Evolutionary conservation across 257 asterid species (phyloP).

Genomic region (Mitragyna speciosa): DNA sequence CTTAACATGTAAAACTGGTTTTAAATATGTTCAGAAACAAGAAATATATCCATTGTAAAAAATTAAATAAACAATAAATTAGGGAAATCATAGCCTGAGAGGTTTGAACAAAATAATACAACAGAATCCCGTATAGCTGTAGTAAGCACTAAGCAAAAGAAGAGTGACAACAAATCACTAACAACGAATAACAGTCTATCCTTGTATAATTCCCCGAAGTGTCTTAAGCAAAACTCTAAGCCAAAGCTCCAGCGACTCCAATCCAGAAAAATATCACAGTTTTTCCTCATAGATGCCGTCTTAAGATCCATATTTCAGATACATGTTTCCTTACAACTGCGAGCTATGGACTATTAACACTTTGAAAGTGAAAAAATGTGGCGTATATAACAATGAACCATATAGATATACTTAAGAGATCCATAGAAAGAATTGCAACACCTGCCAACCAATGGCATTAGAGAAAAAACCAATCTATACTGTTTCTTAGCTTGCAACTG

Average conservation of each 20-base stretch:
- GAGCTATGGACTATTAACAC: slow-evolving; percentile 21
- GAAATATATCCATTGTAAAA: neutral
- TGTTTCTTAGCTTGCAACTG: slow-evolving; percentile 45
- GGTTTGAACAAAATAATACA: slow-evolving; percentile 7
- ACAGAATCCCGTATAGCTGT: slow-evolving; percentile 6
- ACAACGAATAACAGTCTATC: slow-evolving; percentile 15
- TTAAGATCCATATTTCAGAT: slow-evolving; percentile 7
- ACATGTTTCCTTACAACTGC: slow-evolving; percentile 23
- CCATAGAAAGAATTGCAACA: slow-evolving; percentile 20
- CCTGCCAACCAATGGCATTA: slow-evolving; percentile 6
- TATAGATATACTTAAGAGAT: slow-evolving; percentile 28
- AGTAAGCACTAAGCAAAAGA: neutral
- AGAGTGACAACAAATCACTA: neutral
- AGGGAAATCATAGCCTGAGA: neutral
- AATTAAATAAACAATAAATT: neutral
- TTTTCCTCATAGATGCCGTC: slow-evolving; percentile 22
- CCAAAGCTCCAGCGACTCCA: slow-evolving; percentile 7
- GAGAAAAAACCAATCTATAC: slow-evolving; percentile 7
- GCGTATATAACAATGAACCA: slow-evolving; percentile 18
- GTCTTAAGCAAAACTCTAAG: slow-evolving; percentile 9
- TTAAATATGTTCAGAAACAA: too few species aligned
- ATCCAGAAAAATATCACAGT: slow-evolving; percentile 23
- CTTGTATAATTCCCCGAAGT: slow-evolving; percentile 21
- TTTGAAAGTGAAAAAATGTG: slow-evolving; percentile 9
- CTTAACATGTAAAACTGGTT: neutral